These are phyloP conservation scores for Phanerochaete carnosa DNA, from an alignment of 768 basidiomycete genomes.

Conservation along the genomic window DNA sequence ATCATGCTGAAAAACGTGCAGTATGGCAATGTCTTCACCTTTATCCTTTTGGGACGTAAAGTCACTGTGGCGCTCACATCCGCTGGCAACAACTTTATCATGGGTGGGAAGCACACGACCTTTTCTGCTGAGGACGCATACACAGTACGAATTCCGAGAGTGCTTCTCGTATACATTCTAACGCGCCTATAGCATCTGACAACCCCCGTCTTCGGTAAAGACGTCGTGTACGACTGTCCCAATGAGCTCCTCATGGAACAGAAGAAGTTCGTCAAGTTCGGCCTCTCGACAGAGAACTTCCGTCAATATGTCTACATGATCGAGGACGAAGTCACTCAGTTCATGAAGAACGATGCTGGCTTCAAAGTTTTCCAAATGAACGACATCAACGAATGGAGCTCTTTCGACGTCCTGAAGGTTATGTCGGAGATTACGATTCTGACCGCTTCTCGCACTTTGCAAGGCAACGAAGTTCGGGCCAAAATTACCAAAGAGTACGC, in stretches of 20 bases:
- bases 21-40: slow-evolving; percentile 98
- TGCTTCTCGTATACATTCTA: background rate
- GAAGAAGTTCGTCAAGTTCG: slow-evolving; percentile 97
- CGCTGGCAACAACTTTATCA: slow-evolving; percentile 90
- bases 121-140: slow-evolving; percentile 98
- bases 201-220: slow-evolving; percentile 94
- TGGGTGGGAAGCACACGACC: slow-evolving; percentile 89
- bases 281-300: slow-evolving; percentile 90
- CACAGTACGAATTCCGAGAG: slow-evolving; percentile 48
- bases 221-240: slow-evolving; percentile 96
- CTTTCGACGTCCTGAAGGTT: slow-evolving; percentile 68
- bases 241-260: slow-evolving; percentile 98
- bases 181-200: slow-evolving; percentile 65
- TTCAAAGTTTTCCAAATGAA: slow-evolving; percentile 63
- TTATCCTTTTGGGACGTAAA: slow-evolving; percentile 82
- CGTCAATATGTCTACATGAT: slow-evolving; percentile 67
- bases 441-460: slow-evolving; percentile 90
- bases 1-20: slow-evolving; percentile 29
- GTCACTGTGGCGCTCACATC: slow-evolving; percentile 90
- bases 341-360: slow-evolving; percentile 58
- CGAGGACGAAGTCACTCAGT: slow-evolving; percentile 48
- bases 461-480: slow-evolving; percentile 85
- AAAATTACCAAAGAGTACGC: slow-evolving; percentile 83
- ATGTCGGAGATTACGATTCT: slow-evolving; percentile 91
- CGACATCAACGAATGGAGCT: slow-evolving; percentile 74